Evolutionary conservation across 768 basidiomycete species (phyloP).

Genomic region (Russula emetica): DNA sequence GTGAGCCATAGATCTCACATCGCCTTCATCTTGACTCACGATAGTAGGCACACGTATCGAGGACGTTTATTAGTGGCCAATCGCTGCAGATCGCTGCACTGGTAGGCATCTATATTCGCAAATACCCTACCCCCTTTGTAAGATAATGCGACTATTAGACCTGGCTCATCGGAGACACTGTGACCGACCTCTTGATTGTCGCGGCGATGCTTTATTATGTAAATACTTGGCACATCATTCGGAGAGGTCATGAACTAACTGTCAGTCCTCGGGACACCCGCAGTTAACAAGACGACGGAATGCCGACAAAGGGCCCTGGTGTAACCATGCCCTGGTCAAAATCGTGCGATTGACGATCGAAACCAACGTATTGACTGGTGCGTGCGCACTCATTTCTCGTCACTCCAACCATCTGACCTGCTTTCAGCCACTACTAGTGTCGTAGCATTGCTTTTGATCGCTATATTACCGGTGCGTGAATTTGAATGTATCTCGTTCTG

Average conservation of each 20-base stretch:
- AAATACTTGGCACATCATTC: neutral
- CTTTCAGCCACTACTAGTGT: neutral
- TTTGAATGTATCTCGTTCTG: neutral
- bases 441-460: neutral
- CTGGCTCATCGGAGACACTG: slow-evolving; percentile 5
- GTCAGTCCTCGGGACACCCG: neutral
- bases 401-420: neutral
- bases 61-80: neutral
- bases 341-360: slow-evolving; percentile 17
- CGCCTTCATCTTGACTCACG: neutral
- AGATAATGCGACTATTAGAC: slow-evolving; percentile 4
- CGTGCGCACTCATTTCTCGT: neutral
- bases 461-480: slow-evolving; percentile 2
- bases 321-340: neutral
- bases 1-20: neutral
- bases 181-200: slow-evolving; percentile 6
- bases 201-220: slow-evolving; percentile 8
- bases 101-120: neutral
- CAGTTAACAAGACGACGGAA: slow-evolving; percentile 1
- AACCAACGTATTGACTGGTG: slow-evolving; percentile 12
- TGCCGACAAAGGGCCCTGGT: neutral
- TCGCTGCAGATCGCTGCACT: neutral
- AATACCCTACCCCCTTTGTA: too few species aligned
- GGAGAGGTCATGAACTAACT: neutral
- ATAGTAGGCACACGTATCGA: neutral